Evolutionary conservation across 192 early-diverging fungal species (phyloP).

Genomic region (Geranomyces michiganensis): DNA sequence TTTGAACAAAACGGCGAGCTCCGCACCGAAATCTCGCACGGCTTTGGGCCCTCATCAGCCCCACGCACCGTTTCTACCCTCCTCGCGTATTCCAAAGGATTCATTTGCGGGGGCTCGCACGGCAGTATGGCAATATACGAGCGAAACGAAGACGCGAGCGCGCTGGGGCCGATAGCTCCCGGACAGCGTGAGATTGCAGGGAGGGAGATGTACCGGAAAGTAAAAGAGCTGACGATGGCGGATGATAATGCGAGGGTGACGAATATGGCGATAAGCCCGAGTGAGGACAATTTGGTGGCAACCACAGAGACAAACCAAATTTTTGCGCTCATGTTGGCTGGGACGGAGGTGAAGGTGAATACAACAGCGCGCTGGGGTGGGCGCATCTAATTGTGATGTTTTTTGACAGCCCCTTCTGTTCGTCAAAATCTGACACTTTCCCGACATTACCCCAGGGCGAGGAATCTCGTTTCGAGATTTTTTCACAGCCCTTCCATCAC

Average conservation of each 20-base stretch:
- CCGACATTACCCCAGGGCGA: constrained; percentile 45
- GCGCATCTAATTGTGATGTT: neutral
- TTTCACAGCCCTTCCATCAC: constrained; percentile 62
- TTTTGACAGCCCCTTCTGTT: neutral
- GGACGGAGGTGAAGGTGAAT: constrained; percentile 49
- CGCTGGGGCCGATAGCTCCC: neutral
- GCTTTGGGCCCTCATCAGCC: constrained; percentile 2
- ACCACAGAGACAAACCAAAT: constrained; percentile 51
- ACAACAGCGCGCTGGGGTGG: too few relatives aligned
- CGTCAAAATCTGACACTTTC: constrained; percentile 20
- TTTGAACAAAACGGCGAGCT: constrained; percentile 61
- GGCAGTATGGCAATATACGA: constrained; percentile 52
- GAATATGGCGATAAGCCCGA: constrained; percentile 53
- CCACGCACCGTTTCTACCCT: constrained; percentile 38
- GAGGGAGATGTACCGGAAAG: constrained; percentile 49
- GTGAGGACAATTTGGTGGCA: constrained; percentile 53
- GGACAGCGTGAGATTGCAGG: neutral
- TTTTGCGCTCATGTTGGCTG: constrained; percentile 36
- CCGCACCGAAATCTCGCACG: constrained; percentile 41
- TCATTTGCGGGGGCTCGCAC: constrained; percentile 44
- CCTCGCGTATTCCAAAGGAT: constrained; percentile 47
- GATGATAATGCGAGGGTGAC: constrained; percentile 47
- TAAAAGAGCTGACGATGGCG: constrained; percentile 43
- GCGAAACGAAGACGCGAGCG: constrained; percentile 30
- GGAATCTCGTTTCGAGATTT: constrained; percentile 55